Conservation (phyloP, 148 eudicot genomes). For the Amaranthus palmeri region DNA sequence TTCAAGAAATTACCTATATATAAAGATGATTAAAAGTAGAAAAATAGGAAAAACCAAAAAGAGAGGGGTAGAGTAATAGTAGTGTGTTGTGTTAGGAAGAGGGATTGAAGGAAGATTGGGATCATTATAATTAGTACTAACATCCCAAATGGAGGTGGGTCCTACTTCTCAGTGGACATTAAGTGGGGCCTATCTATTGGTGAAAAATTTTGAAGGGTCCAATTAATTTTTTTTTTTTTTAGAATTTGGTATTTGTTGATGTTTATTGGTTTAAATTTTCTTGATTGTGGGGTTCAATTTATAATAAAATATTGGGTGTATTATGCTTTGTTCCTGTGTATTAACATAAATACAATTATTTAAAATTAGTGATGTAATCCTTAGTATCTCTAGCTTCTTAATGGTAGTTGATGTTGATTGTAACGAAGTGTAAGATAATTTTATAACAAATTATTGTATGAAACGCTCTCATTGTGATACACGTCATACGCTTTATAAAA, state of each 20-base stretch:
- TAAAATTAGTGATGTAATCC: not conserved
- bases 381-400: not conserved
- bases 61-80: slow-evolving; percentile 15
- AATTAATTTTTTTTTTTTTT: not conserved
- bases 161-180: slow-evolving; percentile 21
- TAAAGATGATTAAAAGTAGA: not conserved
- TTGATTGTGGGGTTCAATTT: not conserved
- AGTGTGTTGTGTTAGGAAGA: not conserved
- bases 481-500: too few relatives aligned
- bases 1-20: too few relatives aligned
- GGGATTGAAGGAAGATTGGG: not conserved
- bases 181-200: slow-evolving; percentile 24
- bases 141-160: slow-evolving; percentile 21
- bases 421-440: not conserved
- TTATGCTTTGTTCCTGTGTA: slow-evolving; percentile 3
- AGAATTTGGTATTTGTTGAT: slow-evolving; percentile 3
- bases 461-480: too few relatives aligned
- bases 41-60: not conserved
- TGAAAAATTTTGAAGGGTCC: slow-evolving; percentile 8
- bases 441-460: too few relatives aligned
- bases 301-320: not conserved
- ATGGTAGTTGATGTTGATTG: not conserved
- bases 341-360: not conserved
- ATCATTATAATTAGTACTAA: not conserved
- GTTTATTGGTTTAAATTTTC: not conserved